A percentile compares a stretch with the other conserved stretches of the same genome.
Conservation (phyloP, 2,329 filamentous ascomycete genomes). For the Pezicula rhizophila region DNA sequence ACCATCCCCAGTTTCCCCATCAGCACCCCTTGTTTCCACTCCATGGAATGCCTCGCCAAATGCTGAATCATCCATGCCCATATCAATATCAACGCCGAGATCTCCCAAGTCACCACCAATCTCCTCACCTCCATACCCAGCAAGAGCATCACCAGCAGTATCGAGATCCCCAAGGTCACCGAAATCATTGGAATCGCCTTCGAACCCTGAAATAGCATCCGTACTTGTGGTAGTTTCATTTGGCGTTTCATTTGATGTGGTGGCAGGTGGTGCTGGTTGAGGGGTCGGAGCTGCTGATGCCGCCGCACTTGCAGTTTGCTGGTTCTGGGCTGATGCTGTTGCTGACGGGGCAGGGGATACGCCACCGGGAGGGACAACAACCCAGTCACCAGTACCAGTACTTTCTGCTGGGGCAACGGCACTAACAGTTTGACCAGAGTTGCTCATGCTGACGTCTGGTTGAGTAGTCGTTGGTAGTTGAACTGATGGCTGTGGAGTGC, state of each 20-base stretch:
- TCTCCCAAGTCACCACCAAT: slow-evolving; percentile 38
- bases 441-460: slow-evolving; percentile 7
- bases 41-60: slow-evolving; percentile 80
- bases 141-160: slow-evolving; percentile 65
- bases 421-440: neutral
- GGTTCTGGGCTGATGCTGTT: slow-evolving; percentile 12
- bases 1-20: slow-evolving; percentile 11
- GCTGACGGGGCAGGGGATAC: slow-evolving; percentile 29
- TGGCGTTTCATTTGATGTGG: slow-evolving; percentile 8
- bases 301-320: slow-evolving; percentile 2
- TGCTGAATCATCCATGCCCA: slow-evolving; percentile 72
- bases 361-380: slow-evolving; percentile 63
- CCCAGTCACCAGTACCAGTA: slow-evolving; percentile 62
- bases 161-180: slow-evolving; percentile 60
- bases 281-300: slow-evolving; percentile 2
- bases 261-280: slow-evolving; percentile 6
- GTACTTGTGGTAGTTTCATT: slow-evolving; percentile 8
- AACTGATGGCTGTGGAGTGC: slow-evolving; percentile 17
- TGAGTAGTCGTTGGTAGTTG: slow-evolving; percentile 4
- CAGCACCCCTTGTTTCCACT: slow-evolving; percentile 31
- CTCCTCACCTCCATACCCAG: slow-evolving; percentile 49
- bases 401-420: slow-evolving; percentile 25
- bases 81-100: slow-evolving; percentile 50
- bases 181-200: slow-evolving; percentile 51
- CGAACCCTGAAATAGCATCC: slow-evolving; percentile 16